Evolutionary conservation across 2,329 filamentous ascomycete genomes (phyloP), one percentile per base, ranked within the genome.

Genomic region (Penicillium sp.): DNA sequence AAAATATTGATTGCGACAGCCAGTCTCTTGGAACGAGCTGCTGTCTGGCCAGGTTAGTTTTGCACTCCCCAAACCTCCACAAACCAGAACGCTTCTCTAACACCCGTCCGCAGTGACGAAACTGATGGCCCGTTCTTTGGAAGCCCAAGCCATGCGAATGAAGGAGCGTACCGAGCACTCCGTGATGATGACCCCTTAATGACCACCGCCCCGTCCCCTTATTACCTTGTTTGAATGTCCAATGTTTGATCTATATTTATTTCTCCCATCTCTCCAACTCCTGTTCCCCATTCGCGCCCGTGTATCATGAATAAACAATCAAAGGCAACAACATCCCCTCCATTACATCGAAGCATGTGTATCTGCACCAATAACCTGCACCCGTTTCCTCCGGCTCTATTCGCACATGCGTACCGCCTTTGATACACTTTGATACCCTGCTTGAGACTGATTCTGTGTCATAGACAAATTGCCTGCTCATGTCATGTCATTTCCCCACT

Each of bases 1-100:
- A 94, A 92, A 77, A 86, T 97, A 46, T 77, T 97, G 66, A 84
- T 89, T 67, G 83, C 94, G 53, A 94, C 90, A 61, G 90, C 92
- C 46, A 89, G 90, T 75, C 89, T 95, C 82, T 82, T 97, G 60
- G 89, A 92, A 64, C 91, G 91, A 75, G 89, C 90, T 60, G 89
- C 90, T 62, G 90, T 96, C 29, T 99, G 94, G 93, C 92, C 92
- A 72, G 88, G 89, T 92, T 78, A 81, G 86, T 57, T 18, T 13
- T 3, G n/a, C 10, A 32, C 39, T 6, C 5, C 31, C 5, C 31
- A 9, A 32, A 9, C n/a, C 4, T 18, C 5, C 9, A 46, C 9
- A 20, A 24, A n/a, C 14, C 18, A 8, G 3, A 22, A 31, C 39
- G 7, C 34, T 48, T 31, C 20, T 29, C n/a, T 20, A 37, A 50